Base-by-base conservation (phyloP, 169 alveolate genomes). In the Cryptosporidium bovis region DNA sequence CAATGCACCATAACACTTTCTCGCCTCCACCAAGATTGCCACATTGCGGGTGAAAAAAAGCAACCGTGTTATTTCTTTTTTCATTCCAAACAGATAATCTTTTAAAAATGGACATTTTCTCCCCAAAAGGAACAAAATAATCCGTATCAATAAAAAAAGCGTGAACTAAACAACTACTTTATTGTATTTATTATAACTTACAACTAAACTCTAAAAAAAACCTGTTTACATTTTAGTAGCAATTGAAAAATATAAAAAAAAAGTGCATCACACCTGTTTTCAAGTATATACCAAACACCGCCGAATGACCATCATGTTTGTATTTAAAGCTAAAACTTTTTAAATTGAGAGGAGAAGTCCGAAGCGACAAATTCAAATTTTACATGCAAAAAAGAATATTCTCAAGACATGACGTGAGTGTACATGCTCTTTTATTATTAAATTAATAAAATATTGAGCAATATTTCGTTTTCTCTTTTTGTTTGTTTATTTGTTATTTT, bases 41-140 rank as follows among this genome's bases (percentile, higher is more conserved):
- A 48, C 91, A 84, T 20, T 84, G 87, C 10, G 91, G 91, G 46
- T 84, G 91, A 56, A 84, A 84, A 68, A 84, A 84, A 12, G 68
- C 90, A 27, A 82, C 20, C 29, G 90, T 62, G 8, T 20, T 20
- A 40, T 65, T 34, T 29, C 90, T 65, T 29, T 36, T 82, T 2
- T 69, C 24, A 29, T 53, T 69, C 83, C 83, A 69, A 34, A 3
- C 24, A 31, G 29, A 8, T 15, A 46, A 69, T 66, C 29, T 67
- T 13, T 67, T 48, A 12, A 6, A 55, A 65, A n/a, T 40, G 0
- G 48, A 40, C 48, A 40, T 40, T 53, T 53, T 53, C 8, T 16
- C 64, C 12, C 6, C 12, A 1, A 4, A n/a, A n/a, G 64, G 29
- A 53, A 20, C 64, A 53, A 53, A 53, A 24, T 24, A 24, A n/a